A percentile compares a stretch with the other conserved stretches of the same genome.
Conservation (phyloP, 192 early-diverging fungal genomes). For the Rhizoclosmatium sp. region DNA sequence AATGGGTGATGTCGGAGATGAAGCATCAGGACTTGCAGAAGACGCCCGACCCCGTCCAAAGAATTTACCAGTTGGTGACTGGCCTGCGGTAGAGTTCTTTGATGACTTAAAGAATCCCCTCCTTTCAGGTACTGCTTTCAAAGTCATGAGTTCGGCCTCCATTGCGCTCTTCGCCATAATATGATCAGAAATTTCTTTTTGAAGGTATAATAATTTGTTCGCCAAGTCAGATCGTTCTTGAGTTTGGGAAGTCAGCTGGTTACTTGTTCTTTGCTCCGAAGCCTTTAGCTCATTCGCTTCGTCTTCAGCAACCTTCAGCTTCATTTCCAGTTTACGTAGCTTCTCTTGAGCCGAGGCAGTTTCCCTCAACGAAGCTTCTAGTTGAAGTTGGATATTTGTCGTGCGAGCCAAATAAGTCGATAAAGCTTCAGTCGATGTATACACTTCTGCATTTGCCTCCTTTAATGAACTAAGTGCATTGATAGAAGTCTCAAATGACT, state of each 20-base stretch:
- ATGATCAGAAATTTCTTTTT: conserved; percentile 23
- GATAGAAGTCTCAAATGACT: no score
- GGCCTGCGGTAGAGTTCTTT: not conserved
- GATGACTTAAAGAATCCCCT: not conserved
- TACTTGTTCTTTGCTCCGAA: not conserved
- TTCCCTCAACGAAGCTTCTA: conserved; percentile 16
- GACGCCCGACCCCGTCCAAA: not conserved
- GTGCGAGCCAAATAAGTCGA: not conserved
- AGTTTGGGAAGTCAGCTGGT: not conserved
- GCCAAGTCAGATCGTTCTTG: conserved; percentile 10
- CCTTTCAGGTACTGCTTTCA: conserved; percentile 11
- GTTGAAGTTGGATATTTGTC: conserved; percentile 18
- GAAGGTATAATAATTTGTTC: conserved; percentile 16
- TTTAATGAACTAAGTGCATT: no score
- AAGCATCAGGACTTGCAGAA: not conserved
- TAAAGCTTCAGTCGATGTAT: conserved; percentile 14
- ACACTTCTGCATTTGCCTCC: not conserved
- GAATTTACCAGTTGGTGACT: not conserved
- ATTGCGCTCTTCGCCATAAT: conserved; percentile 26
- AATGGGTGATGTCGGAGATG: not conserved
- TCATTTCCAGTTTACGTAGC: not conserved
- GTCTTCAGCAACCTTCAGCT: conserved; percentile 7
- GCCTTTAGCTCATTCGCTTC: conserved; percentile 18
- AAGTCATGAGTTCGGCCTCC: conserved; percentile 27
- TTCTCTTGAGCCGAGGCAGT: not conserved